phyloP scores from a whole-genome alignment of 352 stramenopile genomes.

The Phytophthora ramorum region DNA sequence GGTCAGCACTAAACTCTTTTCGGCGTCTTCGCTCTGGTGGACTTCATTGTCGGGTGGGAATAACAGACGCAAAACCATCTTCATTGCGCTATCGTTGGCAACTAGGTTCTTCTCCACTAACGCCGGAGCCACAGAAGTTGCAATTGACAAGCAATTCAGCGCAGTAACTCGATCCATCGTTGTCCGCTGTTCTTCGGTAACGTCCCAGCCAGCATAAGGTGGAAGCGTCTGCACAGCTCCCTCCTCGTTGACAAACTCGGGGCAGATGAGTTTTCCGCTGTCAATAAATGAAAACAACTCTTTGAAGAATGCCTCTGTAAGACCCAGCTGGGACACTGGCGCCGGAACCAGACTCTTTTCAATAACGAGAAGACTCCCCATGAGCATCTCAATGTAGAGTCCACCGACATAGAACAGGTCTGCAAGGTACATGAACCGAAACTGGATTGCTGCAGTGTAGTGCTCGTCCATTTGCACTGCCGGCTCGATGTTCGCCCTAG shows the following conservation, averaged over 20 bases:
- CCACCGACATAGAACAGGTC: conserved; percentile 71
- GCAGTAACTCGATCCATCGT: conserved; percentile 66
- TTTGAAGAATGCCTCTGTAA: conserved; percentile 73
- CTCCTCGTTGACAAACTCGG: conserved; percentile 37
- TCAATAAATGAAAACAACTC: conserved; percentile 85
- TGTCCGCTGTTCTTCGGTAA: conserved; percentile 52
- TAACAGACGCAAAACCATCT: conserved; percentile 75
- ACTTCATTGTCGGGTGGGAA: conserved; percentile 85
- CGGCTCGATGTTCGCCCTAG: conserved; percentile 48
- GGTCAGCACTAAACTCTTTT: conserved; percentile 59
- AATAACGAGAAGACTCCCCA: conserved; percentile 72
- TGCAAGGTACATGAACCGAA: conserved; percentile 75
- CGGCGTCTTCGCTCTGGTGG: conserved; percentile 61
- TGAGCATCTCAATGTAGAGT: conserved; percentile 81
- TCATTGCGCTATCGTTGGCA: conserved; percentile 62
- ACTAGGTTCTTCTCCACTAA: conserved; percentile 71
- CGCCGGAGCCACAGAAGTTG: conserved; percentile 55
- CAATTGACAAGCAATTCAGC: conserved; percentile 72
- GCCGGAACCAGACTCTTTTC: conserved; percentile 56
- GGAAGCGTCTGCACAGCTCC: conserved; percentile 39
- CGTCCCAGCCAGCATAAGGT: conserved; percentile 68
- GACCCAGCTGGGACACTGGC: conserved; percentile 54
- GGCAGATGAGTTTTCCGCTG: conserved; percentile 56
- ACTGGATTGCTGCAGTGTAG: conserved; percentile 59
- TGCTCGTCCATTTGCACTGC: conserved; percentile 40